phyloP scores from a whole-genome alignment of 1,284 basidiomycete genomes.

The Schizopora paradoxa region DNA sequence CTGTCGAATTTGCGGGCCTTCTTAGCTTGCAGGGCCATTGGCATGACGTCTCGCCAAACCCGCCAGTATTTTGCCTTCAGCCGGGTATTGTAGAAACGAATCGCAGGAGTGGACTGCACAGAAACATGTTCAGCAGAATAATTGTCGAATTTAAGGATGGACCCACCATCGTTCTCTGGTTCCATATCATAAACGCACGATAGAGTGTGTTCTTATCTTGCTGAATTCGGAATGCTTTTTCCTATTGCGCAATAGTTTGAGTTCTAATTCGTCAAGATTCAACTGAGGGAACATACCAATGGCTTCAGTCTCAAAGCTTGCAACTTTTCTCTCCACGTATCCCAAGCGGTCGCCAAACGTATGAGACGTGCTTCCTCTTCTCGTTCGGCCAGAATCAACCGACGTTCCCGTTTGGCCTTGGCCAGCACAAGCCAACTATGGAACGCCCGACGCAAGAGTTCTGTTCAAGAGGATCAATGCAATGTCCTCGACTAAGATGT shows the following conservation, averaged over 20 bases:
- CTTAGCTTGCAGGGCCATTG: constrained; percentile 57
- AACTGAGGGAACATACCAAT: constrained; percentile 40
- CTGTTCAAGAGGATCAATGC: constrained; percentile 31
- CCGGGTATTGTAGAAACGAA: constrained; percentile 61
- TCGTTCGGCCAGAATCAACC: constrained; percentile 49
- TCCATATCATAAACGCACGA: constrained; percentile 66
- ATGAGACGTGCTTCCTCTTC: constrained; percentile 56
- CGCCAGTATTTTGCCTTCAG: constrained; percentile 57
- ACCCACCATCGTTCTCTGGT: constrained; percentile 62
- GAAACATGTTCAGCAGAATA: constrained; percentile 18
- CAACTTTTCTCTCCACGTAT: constrained; percentile 70
- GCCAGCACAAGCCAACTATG: constrained; percentile 61
- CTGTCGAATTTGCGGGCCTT: constrained; percentile 59
- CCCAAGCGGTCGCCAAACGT: constrained; percentile 54
- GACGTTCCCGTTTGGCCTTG: constrained; percentile 51
- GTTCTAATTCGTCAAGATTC: background rate
- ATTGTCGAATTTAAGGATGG: background rate
- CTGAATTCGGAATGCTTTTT: constrained; percentile 51
- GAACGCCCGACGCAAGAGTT: constrained; percentile 63
- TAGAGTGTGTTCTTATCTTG: constrained; percentile 55
- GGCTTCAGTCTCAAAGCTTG: constrained; percentile 56
- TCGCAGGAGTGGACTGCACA: constrained; percentile 65
- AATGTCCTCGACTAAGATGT: constrained; percentile 4
- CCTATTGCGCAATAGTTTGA: constrained; percentile 36
- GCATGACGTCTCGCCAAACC: constrained; percentile 63